Base-by-base conservation (phyloP, 805 yeast genomes). In the Candida ascalaphidarum region DNA sequence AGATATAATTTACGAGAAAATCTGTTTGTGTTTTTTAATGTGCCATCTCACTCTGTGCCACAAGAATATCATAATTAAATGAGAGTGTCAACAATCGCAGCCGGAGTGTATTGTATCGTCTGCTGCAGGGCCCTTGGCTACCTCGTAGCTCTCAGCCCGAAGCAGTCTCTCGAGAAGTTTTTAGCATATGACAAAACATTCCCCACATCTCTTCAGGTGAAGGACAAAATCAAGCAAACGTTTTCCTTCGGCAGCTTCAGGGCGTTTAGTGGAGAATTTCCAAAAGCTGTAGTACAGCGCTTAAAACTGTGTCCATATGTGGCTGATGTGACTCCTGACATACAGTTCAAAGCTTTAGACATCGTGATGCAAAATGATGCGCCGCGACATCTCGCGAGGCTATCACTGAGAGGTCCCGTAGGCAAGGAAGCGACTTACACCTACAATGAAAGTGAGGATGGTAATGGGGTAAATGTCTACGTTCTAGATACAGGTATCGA, bases 401-500 rank as follows among this genome's bases (percentile, higher is more conserved):
- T 81, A 5, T 77, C 85, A 17, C 6, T 7, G 18, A 6, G 8
- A 6, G 18, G 18, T 7, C 6, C 6, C 8, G 18, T 17, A 6
- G 8, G 18, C 6, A 17, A 17, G 8, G 18, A 17, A 8, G 18
- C 6, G 6, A 8, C 8, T 8, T 84, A 84, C 55, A 47, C 78
- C 33, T 82, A 71, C 52, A 84, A 81, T 39, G 66, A 67, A 37
- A 71, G 72, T 27, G 92, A 78, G 26, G 8, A 6, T 7, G 95
- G 94, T 48, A 67, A 77, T 43, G 92, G 86, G 49, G 89, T 81
- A 34, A 83, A 86, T 14, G 89, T 77, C 0, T 86, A 86, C 48
- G 72, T 88, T 23, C 64, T 85, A 29, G 96, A 86, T 52, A 81
- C 95, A 2, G 96, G 97, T 10, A 74, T 81, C 11, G 57, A 55